These are phyloP conservation scores for Neonectria faginata DNA, from an alignment of 2,329 filamentous ascomycete genomes.

Conservation along the genomic window DNA sequence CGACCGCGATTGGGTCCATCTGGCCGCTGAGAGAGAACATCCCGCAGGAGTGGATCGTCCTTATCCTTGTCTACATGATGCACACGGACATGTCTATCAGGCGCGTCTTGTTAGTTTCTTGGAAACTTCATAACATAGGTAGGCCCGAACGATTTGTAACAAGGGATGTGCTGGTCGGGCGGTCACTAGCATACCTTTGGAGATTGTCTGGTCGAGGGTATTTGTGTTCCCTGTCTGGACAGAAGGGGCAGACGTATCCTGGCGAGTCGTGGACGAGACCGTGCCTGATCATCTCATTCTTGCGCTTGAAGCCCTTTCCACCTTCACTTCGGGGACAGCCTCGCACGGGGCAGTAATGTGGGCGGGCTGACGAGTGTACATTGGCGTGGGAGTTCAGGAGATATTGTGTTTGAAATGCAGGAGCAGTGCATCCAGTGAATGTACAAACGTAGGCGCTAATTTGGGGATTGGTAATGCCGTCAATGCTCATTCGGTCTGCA, in stretches of 20 bases:
- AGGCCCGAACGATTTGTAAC: neutral
- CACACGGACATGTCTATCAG: conserved; percentile 84
- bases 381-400: conserved; percentile 84
- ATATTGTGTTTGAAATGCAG: conserved; percentile 81
- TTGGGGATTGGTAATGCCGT: conserved; percentile 65
- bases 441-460: conserved; percentile 69
- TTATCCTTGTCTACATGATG: conserved; percentile 92
- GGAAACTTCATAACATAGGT: neutral
- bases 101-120: conserved; percentile 25
- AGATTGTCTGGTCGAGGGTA: conserved; percentile 97
- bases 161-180: conserved; percentile 23
- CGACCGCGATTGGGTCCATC: conserved; percentile 87
- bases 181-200: conserved; percentile 74
- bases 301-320: conserved; percentile 77
- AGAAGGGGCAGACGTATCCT: conserved; percentile 96
- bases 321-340: conserved; percentile 72
- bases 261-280: conserved; percentile 94
- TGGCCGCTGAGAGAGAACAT: conserved; percentile 86
- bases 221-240: conserved; percentile 90
- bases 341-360: conserved; percentile 73
- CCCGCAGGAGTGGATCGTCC: conserved; percentile 83
- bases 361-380: conserved; percentile 73
- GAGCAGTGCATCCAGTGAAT: conserved; percentile 73
- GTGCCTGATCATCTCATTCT: conserved; percentile 79
- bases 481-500: conserved; percentile 68